Evolutionary conservation across 1,284 basidiomycete genomes (phyloP), one percentile per base, ranked within the genome.

Genomic region (Ustilago sp.): DNA sequence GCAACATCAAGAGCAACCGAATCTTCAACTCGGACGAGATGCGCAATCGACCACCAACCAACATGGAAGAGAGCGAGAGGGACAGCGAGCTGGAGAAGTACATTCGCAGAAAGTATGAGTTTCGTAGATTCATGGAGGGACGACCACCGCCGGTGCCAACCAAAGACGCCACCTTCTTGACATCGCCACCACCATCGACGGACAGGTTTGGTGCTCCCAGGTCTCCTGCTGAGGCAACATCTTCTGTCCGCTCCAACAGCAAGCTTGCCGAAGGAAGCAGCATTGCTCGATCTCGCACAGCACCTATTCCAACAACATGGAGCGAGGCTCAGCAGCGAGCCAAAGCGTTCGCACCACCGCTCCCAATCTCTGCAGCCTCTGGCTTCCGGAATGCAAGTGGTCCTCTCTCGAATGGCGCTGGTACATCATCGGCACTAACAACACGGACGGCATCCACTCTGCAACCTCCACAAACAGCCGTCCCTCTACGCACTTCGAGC

Each of bases 61-160:
- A 92, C 81, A 88, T 92, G 84, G 89, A 92, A 59, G 93, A 93
- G 66, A 89, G 89, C 15, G 92, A 93, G 81, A 88, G 93, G 36
- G 93, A 86, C 23, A 92, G 92, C 74, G 93, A 94, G 70, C 88
- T 94, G 36, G 93, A 94, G 86, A 91, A 90, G 82, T 94, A 90
- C 86, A 94, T 94, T 75, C 90, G 93, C 74, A 88, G 92, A 91
- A 87, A 80, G 89, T 88, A 63, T 80, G 84, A 86, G 72, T 77
- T 63, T 32, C 69, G 68, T 39, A 59, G 75, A n/a, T 83, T 82
- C 52, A 69, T 78, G 52, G 80, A 79, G n/a, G 66, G 68, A 2
- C 61, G 58, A 19, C 73, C 79, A 12, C 80, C 80, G 12, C 80
- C 80, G 23, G 80, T 82, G 15, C 80, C 80, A 2, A 52, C 54